These are phyloP conservation scores for Candida takata DNA, from an alignment of 805 yeast genomes.

Conservation along the genomic window DNA sequence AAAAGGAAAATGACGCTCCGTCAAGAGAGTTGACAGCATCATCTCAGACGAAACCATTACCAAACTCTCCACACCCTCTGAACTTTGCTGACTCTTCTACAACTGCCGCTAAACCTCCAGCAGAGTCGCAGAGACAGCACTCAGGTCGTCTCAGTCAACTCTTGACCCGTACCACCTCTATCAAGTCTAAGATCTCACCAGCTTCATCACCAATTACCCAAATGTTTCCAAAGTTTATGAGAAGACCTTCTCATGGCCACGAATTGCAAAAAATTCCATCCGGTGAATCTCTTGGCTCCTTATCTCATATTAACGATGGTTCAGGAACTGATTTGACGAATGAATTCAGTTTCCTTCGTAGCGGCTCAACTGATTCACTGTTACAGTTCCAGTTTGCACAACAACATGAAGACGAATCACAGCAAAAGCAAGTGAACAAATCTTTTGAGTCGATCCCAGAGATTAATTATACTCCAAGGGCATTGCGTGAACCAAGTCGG, in stretches of 20 bases:
- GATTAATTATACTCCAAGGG: slow-evolving; percentile 19
- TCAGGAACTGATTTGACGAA: slow-evolving; percentile 7
- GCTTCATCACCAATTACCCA: slow-evolving; percentile 21
- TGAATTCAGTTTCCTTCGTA: not conserved
- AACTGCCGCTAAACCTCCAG: not conserved
- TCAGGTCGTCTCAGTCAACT: not conserved
- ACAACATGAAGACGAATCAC: no score
- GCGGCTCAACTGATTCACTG: not conserved
- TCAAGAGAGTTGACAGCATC: no score
- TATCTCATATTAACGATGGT: slow-evolving; percentile 23
- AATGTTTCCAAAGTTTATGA: slow-evolving; percentile 20
- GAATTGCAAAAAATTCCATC: slow-evolving; percentile 10
- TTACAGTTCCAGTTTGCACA: no score
- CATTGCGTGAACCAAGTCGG: slow-evolving; percentile 7
- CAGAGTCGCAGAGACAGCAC: not conserved
- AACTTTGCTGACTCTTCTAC: no score
- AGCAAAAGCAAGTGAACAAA: not conserved
- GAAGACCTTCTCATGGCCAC: slow-evolving; percentile 6
- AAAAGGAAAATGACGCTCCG: no score
- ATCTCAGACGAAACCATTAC: no score
- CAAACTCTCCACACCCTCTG: no score
- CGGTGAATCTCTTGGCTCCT: slow-evolving; percentile 19
- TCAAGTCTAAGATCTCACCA: slow-evolving; percentile 10
- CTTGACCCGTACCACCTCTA: slow-evolving; percentile 12
- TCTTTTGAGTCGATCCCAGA: slow-evolving; percentile 14